Evolutionary conservation across 768 basidiomycete genomes (phyloP), one percentile per base, ranked within the genome.

Genomic region (Leccinum arenicola): DNA sequence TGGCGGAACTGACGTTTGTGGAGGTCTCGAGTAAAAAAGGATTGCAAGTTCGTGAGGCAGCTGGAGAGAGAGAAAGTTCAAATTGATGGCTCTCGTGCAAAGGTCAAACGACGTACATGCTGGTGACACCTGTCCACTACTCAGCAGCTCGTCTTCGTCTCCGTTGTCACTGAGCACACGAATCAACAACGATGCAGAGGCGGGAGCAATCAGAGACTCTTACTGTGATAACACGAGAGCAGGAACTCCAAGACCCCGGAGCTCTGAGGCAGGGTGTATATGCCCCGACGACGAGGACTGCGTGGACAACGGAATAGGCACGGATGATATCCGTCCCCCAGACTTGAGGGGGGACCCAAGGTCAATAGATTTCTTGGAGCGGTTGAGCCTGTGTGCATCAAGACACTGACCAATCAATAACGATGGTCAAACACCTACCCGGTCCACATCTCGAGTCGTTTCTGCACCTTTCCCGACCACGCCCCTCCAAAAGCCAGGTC

Each of bases 101-200:
- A 61, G 23, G 8, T 56, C 59, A 47, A 50, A 61, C 54, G 56
- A 68, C 81, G 66, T 70, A 87, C 89, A 85, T 61, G 82, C 75
- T 6, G 89, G 88, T 25, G 89, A 93, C 1, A 80, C 83, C 66
- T 90, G 90, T 1, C 88, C 89, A 66, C 89, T 91, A 69, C 90
- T 91, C 52, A 88, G 72, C n/a, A 86, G 73, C 14, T 88, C 85
- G 14, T 88, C 88, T 19, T 84, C 82, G 11, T 89, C 87, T 8
- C 68, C 72, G 58, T 66, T 65, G 54, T 65, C 66, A 45, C 73
- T 68, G 47, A 58, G 31, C 17, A 51, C 15, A 3, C 19, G 23
- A 15, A 14, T 2, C 58, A 17, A 56, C 50, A 54, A 53, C 12
- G 48, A 11, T 19, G 35, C 35, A 21, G 31, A 35, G 14, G 31